Conservation (phyloP, 805 yeast species). For the Barnettozyma pratensis region DNA sequence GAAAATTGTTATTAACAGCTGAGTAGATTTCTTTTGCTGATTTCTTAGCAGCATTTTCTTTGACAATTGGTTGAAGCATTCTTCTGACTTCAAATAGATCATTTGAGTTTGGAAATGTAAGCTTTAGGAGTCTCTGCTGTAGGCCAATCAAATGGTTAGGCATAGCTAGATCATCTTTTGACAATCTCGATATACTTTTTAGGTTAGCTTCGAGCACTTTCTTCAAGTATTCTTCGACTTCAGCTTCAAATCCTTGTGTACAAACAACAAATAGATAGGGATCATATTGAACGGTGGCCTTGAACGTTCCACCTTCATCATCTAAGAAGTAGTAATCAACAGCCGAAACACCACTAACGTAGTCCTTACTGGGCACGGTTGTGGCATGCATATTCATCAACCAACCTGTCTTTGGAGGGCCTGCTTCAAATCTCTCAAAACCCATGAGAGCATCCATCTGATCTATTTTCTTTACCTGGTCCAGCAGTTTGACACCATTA, state of each 20-base stretch:
- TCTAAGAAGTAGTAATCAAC: constrained; percentile 93
- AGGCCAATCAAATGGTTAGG: constrained; percentile 87
- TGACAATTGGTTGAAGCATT: constrained; percentile 60
- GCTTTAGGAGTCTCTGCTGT: constrained; percentile 54
- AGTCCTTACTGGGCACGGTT: constrained; percentile 53
- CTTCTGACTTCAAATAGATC: constrained; percentile 77
- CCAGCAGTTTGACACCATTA: constrained; percentile 26
- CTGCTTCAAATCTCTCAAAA: constrained; percentile 69
- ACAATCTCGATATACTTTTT: constrained; percentile 48
- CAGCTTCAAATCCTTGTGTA: constrained; percentile 48
- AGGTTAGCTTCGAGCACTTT: constrained; percentile 60
- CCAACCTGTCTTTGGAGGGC: constrained; percentile 82
- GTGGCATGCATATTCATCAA: constrained; percentile 91
- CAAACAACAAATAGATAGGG: constrained; percentile 82
- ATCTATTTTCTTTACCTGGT: constrained; percentile 56
- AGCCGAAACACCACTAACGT: constrained; percentile 69
- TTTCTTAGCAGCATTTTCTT: constrained; percentile 55
- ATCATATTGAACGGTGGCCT: constrained; percentile 73
- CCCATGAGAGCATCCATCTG: constrained; percentile 81
- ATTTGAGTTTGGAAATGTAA: constrained; percentile 67
- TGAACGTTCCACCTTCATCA: constrained; percentile 95
- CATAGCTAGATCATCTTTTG: constrained; percentile 74
- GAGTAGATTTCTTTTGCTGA: constrained; percentile 66
- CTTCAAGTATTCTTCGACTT: constrained; percentile 80
- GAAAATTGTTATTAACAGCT: constrained; percentile 37